phyloP scores from a whole-genome alignment of 352 stramenopile genomes.

The Pythium volutum region DNA sequence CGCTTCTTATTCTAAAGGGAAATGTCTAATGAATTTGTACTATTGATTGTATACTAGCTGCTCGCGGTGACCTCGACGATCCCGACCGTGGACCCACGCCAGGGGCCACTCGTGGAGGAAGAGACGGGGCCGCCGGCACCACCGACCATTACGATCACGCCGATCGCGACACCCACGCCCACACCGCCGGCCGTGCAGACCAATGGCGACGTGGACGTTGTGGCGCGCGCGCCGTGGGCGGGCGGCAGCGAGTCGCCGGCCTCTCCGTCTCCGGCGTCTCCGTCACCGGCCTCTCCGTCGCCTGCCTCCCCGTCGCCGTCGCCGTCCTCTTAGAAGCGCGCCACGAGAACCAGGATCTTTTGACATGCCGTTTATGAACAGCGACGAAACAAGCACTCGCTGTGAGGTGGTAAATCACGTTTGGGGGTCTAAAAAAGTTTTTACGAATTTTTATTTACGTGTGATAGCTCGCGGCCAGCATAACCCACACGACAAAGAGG shows the following conservation, averaged over 20 bases:
- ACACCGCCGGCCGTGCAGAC: slow-evolving; percentile 23
- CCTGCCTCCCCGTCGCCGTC: slow-evolving; percentile 1
- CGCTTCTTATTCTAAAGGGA: neutral
- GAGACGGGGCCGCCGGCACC: slow-evolving; percentile 24
- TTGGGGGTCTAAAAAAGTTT: neutral
- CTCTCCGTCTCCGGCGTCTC: neutral
- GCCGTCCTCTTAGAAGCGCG: slow-evolving; percentile 1
- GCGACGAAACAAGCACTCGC: too few relatives aligned
- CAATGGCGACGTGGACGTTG: slow-evolving; percentile 34
- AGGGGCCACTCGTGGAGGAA: slow-evolving; percentile 27
- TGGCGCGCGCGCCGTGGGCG: slow-evolving; percentile 46
- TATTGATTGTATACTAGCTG: slow-evolving; percentile 32
- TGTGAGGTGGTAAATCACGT: too few relatives aligned
- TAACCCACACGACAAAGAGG: slow-evolving; percentile 72
- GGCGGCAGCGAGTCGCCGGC: slow-evolving; percentile 23
- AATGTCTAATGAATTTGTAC: neutral
- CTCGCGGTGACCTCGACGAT: slow-evolving; percentile 69
- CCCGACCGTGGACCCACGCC: slow-evolving; percentile 53
- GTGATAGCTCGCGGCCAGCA: slow-evolving; percentile 77
- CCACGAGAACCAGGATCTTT: neutral
- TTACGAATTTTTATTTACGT: slow-evolving; percentile 19
- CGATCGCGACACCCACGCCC: slow-evolving; percentile 23
- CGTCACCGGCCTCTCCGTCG: too few relatives aligned
- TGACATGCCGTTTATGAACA: neutral
- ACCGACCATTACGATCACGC: slow-evolving; percentile 19